Evolutionary conservation across 331 rosid genomes (phyloP).

Genomic region (Malus hybrid): DNA sequence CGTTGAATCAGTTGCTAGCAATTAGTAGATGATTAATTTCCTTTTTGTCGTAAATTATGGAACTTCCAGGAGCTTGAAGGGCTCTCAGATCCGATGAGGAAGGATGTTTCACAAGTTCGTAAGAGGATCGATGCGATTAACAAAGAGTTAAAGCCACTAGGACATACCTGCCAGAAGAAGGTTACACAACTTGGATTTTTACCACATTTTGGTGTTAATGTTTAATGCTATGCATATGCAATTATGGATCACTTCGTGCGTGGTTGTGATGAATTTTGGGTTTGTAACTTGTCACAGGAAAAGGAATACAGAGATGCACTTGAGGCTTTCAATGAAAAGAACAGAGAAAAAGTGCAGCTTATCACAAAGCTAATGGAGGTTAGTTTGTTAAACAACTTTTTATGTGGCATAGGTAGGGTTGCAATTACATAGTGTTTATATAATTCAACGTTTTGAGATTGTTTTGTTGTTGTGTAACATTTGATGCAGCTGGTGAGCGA

Average conservation of each 20-base stretch:
- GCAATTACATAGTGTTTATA: background rate
- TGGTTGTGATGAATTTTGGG: background rate
- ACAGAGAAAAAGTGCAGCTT: constrained; percentile 50
- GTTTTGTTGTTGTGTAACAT: background rate
- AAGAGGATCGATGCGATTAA: constrained; percentile 42
- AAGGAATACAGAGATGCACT: constrained; percentile 50
- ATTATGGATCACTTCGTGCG: background rate
- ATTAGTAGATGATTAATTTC: background rate
- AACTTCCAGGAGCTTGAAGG: constrained; percentile 41
- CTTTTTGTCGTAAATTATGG: background rate
- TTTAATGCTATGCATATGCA: background rate
- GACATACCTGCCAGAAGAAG: constrained; percentile 48
- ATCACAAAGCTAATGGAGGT: constrained; percentile 50
- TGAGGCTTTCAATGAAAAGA: constrained; percentile 46
- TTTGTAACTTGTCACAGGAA: constrained; percentile 23
- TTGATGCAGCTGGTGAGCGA: constrained; percentile 44
- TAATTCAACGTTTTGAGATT: background rate
- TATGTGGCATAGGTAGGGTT: background rate
- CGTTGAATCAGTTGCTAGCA: background rate
- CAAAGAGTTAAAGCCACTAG: constrained; percentile 49
- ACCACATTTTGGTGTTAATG: background rate
- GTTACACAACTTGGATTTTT: constrained; percentile 8
- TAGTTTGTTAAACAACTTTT: background rate
- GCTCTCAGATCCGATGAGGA: constrained; percentile 52
- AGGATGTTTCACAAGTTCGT: constrained; percentile 36